Conservation (phyloP, 2,329 filamentous ascomycete species). For the Tothia fuscella region DNA sequence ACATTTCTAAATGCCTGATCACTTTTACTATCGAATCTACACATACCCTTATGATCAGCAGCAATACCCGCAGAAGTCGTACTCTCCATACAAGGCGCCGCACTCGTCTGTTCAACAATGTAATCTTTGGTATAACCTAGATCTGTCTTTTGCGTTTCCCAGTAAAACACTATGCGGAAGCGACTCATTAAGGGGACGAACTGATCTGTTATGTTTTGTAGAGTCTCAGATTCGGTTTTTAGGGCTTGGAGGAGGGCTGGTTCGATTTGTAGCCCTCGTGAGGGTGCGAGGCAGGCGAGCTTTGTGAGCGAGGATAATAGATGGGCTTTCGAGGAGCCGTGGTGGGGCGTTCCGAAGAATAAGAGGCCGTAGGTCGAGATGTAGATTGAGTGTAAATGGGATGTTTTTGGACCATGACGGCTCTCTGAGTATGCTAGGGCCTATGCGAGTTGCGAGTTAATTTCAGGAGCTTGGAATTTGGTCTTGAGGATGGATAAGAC, state of each 20-base stretch:
- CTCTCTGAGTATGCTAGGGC: conserved; percentile 25
- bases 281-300: conserved; percentile 20
- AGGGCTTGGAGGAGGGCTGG: conserved; percentile 43
- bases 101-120: conserved; percentile 21
- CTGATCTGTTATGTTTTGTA: conserved; percentile 28
- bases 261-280: conserved; percentile 16
- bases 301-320: conserved; percentile 22
- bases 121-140: conserved; percentile 23
- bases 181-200: conserved; percentile 26
- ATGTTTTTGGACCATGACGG: conserved; percentile 16
- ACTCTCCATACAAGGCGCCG: conserved; percentile 18
- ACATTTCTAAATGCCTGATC: conserved; percentile 19
- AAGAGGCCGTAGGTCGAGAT: conserved; percentile 26
- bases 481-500: no score
- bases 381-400: conserved; percentile 26
- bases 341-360: conserved; percentile 28
- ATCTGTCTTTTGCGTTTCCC: conserved; percentile 28
- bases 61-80: conserved; percentile 24
- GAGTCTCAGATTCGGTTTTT: conserved; percentile 31
- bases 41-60: conserved; percentile 21
- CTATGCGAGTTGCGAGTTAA: conserved; percentile 15
- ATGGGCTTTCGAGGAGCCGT: conserved; percentile 24
- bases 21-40: conserved; percentile 18
- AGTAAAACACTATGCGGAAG: conserved; percentile 29
- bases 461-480: no score